These are phyloP conservation scores for Lachancea waltii DNA, from an alignment of 805 yeast species.

Conservation along the genomic window DNA sequence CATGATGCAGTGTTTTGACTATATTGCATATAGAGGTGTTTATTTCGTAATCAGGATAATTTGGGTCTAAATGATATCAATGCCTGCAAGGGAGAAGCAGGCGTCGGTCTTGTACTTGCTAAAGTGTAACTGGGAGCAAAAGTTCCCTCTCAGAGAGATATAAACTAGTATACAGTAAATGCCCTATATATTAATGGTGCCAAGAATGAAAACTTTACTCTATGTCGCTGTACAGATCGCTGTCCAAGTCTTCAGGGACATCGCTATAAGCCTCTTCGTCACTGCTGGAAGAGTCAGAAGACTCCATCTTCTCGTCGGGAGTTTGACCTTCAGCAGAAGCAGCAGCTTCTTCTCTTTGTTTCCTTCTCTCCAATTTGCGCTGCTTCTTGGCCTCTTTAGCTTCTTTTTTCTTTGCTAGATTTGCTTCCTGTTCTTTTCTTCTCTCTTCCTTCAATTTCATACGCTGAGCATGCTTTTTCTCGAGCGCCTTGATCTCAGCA, in stretches of 20 bases:
- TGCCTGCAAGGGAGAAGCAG: neutral
- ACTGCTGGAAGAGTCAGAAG: constrained; percentile 18
- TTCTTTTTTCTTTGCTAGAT: constrained; percentile 68
- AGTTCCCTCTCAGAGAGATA: neutral
- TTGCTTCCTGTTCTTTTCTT: constrained; percentile 70
- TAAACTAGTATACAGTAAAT: constrained; percentile 4
- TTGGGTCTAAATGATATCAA: constrained; percentile 3
- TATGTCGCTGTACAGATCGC: constrained; percentile 40
- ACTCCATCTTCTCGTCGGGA: neutral
- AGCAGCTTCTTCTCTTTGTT: constrained; percentile 29
- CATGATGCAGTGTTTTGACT: constrained; percentile 36
- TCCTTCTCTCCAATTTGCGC: constrained; percentile 53
- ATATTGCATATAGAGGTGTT: constrained; percentile 6
- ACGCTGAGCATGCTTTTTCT: constrained; percentile 57
- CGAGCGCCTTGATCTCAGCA: constrained; percentile 54
- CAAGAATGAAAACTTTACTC: neutral
- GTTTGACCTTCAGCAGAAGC: constrained; percentile 20
- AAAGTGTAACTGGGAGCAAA: too few species aligned
- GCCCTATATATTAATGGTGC: constrained; percentile 1
- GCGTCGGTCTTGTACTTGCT: too few species aligned
- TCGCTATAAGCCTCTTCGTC: constrained; percentile 36
- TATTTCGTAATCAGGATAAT: constrained; percentile 1
- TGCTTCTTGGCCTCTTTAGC: constrained; percentile 67
- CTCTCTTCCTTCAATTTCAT: constrained; percentile 61
- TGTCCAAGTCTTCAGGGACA: constrained; percentile 41